Conservation (phyloP, 2,329 filamentous ascomycete genomes). For the Aspergillus fumigatus region DNA sequence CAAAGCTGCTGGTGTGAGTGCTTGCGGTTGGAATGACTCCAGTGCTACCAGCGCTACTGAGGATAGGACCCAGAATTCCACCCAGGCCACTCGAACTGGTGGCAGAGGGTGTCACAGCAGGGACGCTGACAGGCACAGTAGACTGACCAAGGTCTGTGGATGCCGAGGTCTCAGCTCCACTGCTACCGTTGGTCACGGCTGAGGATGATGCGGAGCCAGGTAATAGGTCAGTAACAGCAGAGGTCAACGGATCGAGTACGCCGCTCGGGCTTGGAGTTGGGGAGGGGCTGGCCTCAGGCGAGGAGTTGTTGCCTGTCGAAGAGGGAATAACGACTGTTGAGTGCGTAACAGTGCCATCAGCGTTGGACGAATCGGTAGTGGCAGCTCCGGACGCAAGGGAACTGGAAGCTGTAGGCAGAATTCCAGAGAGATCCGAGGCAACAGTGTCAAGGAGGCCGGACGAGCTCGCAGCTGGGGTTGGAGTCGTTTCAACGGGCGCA, state of each 20-base stretch:
- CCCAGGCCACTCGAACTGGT: constrained; percentile 6
- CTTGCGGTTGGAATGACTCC: not conserved
- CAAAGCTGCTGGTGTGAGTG: constrained; percentile 3
- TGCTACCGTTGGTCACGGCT: not conserved
- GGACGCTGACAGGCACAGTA: constrained; percentile 26
- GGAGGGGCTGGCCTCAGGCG: not conserved
- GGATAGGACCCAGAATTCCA: not conserved
- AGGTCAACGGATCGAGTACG: not conserved
- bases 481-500: not conserved
- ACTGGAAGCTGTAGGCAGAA: not conserved
- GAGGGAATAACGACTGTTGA: not conserved
- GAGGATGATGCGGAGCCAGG: not conserved
- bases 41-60: constrained; percentile 1
- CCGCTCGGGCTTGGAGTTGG: not conserved
- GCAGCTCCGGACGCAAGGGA: not conserved
- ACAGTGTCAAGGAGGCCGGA: not conserved
- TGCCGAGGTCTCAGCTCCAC: not conserved
- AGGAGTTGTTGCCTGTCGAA: not conserved
- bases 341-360: not conserved
- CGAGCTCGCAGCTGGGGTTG: not conserved
- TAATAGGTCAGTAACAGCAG: not conserved
- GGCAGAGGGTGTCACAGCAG: constrained; percentile 12
- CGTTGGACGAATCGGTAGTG: not conserved
- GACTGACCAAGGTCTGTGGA: constrained; percentile 5
- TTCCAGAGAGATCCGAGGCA: not conserved